Evolutionary conservation across 352 stramenopile species (phyloP).

Genomic region (Aphanomyces cochlioides): DNA sequence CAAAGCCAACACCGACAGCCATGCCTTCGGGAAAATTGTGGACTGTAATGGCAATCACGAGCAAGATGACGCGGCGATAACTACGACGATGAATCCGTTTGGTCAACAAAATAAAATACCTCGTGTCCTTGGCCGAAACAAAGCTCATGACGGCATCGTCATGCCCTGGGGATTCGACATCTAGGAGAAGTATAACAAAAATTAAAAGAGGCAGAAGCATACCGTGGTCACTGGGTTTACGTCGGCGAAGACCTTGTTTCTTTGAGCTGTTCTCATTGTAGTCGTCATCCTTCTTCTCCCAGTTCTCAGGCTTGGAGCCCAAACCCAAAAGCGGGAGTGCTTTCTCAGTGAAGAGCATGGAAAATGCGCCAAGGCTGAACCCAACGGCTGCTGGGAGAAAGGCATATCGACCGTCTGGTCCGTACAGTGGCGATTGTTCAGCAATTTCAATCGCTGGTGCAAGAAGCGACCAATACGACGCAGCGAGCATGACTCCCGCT

Average conservation of each 20-base stretch:
- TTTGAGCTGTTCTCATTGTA: neutral
- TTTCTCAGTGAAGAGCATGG: conserved; percentile 71
- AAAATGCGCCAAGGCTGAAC: conserved; percentile 69
- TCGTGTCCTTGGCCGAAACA: conserved; percentile 28
- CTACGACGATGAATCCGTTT: conserved; percentile 30
- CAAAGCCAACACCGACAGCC: conserved; percentile 88
- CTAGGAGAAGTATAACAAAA: neutral
- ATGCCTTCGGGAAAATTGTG: conserved; percentile 89
- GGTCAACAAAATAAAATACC: neutral
- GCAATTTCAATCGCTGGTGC: conserved; percentile 85
- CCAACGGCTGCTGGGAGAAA: conserved; percentile 82
- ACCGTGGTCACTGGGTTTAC: conserved; percentile 15
- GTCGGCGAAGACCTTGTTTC: conserved; percentile 13
- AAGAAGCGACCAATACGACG: conserved; percentile 86
- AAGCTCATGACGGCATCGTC: conserved; percentile 28
- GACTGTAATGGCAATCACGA: conserved; percentile 88
- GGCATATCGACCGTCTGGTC: conserved; percentile 60
- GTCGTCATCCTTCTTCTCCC: conserved; percentile 51
- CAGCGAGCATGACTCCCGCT: conserved; percentile 86
- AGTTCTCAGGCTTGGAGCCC: conserved; percentile 40
- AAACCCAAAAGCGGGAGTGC: conserved; percentile 56
- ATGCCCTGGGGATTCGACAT: conserved; percentile 15
- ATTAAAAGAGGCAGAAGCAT: neutral
- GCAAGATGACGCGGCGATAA: conserved; percentile 72
- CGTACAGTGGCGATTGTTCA: conserved; percentile 72